A percentile compares a stretch with the other conserved stretches of the same genome.
Conservation (phyloP, 1,284 basidiomycete genomes). For the Trichosporon inkin region DNA sequence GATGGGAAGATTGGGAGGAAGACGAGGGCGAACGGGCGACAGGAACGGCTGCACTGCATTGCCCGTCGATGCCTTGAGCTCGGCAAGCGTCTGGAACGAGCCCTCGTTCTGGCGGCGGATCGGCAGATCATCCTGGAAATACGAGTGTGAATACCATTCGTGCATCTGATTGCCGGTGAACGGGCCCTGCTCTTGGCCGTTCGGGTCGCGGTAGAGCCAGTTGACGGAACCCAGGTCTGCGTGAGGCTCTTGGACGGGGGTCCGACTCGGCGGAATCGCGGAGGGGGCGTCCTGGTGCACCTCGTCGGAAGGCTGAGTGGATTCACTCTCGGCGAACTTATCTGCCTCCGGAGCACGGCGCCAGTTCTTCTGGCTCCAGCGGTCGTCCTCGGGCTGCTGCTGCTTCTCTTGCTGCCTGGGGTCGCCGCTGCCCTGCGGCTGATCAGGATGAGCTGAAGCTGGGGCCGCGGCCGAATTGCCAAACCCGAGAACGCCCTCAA, state of each 20-base stretch:
- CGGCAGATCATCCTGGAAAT: conserved; percentile 79
- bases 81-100: conserved; percentile 46
- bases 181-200: conserved; percentile 88
- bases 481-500: conserved; percentile 50
- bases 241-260: conserved; percentile 24
- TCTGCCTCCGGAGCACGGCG: conserved; percentile 14
- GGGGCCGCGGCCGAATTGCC: conserved; percentile 26
- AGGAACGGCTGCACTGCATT: conserved; percentile 48
- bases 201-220: conserved; percentile 90
- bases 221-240: conserved; percentile 65
- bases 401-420: conserved; percentile 8
- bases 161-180: conserved; percentile 91
- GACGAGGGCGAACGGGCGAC: conserved; percentile 39
- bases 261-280: conserved; percentile 12
- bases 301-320: not conserved
- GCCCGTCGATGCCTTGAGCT: conserved; percentile 45
- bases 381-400: conserved; percentile 1
- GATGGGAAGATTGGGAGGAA: conserved; percentile 44
- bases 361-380: conserved; percentile 13
- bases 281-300: not conserved
- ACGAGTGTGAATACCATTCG: conserved; percentile 88
- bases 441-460: conserved; percentile 6
- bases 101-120: conserved; percentile 64
- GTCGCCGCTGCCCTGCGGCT: not conserved
- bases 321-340: not conserved